phyloP scores from a whole-genome alignment of 768 basidiomycete genomes.

The Coprinellus micaceus region DNA sequence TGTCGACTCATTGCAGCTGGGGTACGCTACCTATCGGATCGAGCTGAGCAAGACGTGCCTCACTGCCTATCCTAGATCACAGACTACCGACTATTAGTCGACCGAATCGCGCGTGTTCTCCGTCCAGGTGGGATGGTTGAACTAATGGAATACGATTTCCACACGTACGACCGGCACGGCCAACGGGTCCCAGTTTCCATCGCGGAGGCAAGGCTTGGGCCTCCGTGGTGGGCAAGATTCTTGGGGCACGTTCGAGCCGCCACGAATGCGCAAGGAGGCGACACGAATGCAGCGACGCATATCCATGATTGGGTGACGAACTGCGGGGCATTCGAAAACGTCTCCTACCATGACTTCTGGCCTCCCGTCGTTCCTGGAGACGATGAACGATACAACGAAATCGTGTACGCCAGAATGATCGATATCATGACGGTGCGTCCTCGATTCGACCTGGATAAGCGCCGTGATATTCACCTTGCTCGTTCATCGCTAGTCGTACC shows the following conservation, averaged over 20 bases:
- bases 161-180: conserved; percentile 50
- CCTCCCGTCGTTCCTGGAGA: conserved; percentile 54
- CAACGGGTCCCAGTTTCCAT: background rate
- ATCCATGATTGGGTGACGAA: conserved; percentile 46
- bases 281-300: conserved; percentile 39
- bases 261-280: conserved; percentile 2
- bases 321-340: conserved; percentile 56
- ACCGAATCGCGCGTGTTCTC: conserved; percentile 64
- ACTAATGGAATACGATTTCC: conserved; percentile 68
- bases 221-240: conserved; percentile 9
- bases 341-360: conserved; percentile 57
- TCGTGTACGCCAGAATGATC: conserved; percentile 36
- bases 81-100: conserved; percentile 59
- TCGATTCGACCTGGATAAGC: conserved; percentile 2
- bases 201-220: background rate
- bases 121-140: conserved; percentile 69
- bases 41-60: no score
- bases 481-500: conserved; percentile 46
- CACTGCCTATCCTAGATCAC: conserved; percentile 45
- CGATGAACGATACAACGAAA: conserved; percentile 31
- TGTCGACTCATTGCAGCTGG: conserved; percentile 69
- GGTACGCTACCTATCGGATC: conserved; percentile 40
- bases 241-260: background rate
- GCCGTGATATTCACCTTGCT: background rate
- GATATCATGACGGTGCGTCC: conserved; percentile 52